Base-by-base conservation (phyloP, 1,284 basidiomycete genomes). In the Boletus semigastroideus region DNA sequence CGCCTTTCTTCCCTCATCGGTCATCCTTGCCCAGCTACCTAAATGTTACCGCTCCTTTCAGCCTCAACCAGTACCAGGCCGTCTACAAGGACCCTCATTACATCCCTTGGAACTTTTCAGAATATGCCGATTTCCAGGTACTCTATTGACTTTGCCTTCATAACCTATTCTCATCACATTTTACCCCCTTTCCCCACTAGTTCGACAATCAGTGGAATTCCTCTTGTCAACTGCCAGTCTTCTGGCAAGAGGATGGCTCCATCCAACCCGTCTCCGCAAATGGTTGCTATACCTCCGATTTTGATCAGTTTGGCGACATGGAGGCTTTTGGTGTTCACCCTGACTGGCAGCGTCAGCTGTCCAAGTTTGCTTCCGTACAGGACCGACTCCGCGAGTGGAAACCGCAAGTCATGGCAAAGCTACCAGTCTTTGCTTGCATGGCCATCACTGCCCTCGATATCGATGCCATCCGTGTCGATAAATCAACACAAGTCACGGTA, bases 281-380 rank as follows among this genome's bases (percentile, higher is more conserved):
- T 37, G 92, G 92, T 22, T 96, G 93, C 68, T 76, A 84, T 59
- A 71, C 74, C 27, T 92, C 88, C 27, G 90, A 94, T 57, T 94
- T 95, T 62, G 93, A 96, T 71, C 92, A 94, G 57, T 96, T 90
- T 61, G 93, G 93, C 57, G 93, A 96, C 72, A 90, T 92, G 80
- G 93, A 95, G 70, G 93, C 93, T 55, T 96, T 96, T 68, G 93
- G 93, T 86, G 92, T 95, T 34, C 92, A 90, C 64, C 87, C 87
- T n/a, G 88, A 92, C 70, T 94, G 89, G 90, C 81, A 95, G 65
- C 92, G 93, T 80, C 90, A 96, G 69, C 74, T 96, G 27, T 84
- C 91, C 60, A 96, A 96, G 70, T 95, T 95, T 71, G 92, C 93
- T 37, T 94, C 92, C 51, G 92, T 95, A 5, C 93, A 96, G 66